These are phyloP conservation scores for Phyllosticta citribraziliensis DNA, from an alignment of 2,329 filamentous ascomycete genomes.

Conservation along the genomic window DNA sequence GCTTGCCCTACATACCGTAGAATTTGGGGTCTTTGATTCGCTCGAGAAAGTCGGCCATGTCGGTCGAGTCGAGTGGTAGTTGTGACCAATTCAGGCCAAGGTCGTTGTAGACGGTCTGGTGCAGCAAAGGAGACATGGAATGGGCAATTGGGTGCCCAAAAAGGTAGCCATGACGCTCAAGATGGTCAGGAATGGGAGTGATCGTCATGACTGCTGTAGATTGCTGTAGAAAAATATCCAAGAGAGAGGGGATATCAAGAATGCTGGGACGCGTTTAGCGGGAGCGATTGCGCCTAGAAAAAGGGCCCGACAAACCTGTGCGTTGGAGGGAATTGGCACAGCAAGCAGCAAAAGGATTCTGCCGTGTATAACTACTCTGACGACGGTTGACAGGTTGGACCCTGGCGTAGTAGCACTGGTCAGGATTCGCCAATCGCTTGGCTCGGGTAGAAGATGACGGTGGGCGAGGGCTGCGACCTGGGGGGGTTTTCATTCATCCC, in stretches of 20 bases:
- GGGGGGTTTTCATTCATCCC: neutral
- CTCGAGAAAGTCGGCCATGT: constrained; percentile 34
- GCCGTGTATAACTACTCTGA: neutral
- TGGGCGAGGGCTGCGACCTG: neutral
- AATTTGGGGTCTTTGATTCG: constrained; percentile 49
- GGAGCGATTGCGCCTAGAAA: neutral
- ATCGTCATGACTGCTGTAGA: constrained; percentile 13
- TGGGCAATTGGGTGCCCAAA: constrained; percentile 49
- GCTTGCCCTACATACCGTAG: constrained; percentile 40
- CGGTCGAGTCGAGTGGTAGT: constrained; percentile 37
- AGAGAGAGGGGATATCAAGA: neutral
- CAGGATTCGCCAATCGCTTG: neutral
- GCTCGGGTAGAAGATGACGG: neutral
- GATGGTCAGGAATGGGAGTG: constrained; percentile 17
- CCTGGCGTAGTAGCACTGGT: neutral
- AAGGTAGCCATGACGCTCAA: constrained; percentile 44
- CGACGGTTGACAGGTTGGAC: neutral
- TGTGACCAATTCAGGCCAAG: constrained; percentile 44
- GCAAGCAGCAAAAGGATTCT: neutral
- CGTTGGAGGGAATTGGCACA: no score
- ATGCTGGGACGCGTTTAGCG: neutral
- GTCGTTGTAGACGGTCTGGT: constrained; percentile 44
- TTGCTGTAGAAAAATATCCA: neutral
- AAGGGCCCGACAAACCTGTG: neutral
- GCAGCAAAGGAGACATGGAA: constrained; percentile 46